Evolutionary conservation across 1,139 yeast species (phyloP), one percentile per base, ranked within the genome.

Genomic region (Sugiyamaella pinicola): DNA sequence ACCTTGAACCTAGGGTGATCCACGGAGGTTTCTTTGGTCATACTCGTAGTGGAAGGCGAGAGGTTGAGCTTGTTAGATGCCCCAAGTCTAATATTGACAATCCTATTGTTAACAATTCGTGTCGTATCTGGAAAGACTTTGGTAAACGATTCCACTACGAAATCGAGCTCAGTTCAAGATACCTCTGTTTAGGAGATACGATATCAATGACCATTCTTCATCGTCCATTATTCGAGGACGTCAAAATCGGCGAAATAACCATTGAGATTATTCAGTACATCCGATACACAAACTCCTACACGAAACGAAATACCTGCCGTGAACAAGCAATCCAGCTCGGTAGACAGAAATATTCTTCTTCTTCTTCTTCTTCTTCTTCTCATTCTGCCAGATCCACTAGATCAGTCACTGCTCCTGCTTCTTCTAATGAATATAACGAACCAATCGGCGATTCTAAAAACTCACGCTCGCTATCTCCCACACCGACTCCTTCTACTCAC

Each of bases 11-110:
- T 13, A 66, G 66, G 48, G 64, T 69, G 13, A 63, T 63, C 29
- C 64, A 71, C 7, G 54, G 67, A 5, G 68, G 70, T 12, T 58
- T 70, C n/a, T 67, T 70, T 55, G 54, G 64, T 17, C 56, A 66
- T 50, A 69, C 67, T 55, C 56, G 69, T 18, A 58, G 62, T 21
- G 70, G 67, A 24, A 57, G 59, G 40, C 59, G 61, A 19, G 68
- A 70, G 47, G 72, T 69, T 39, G 64, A 64, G 39, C 78, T 82
- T 63, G 83, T 88, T 3, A 75, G 96, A 57, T 80, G 87, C 0
- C 96, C 96, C 1, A 96, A 96, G 0, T 79, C 83, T 12, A 78
- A 79, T 60, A 80, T 87, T 5, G 86, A 87, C 65, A 87, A 86
- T 64, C 95, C 96, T 0, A 81, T 90, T 28, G 85, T 84, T 66